Conservation (phyloP, 441 rosid genomes). For the Euphorbia schlechtendalii region DNA sequence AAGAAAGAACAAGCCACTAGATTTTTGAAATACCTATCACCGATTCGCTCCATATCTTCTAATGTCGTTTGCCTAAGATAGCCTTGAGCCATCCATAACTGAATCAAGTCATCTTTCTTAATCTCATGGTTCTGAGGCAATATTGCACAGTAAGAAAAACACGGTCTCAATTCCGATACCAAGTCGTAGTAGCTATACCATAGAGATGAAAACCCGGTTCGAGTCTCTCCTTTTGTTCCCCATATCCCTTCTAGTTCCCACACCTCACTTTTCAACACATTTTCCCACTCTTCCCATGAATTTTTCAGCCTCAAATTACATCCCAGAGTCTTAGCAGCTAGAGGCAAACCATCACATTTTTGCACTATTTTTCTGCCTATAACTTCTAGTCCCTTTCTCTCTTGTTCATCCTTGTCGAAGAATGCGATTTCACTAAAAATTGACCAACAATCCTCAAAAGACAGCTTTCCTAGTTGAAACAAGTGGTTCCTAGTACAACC, state of each 20-base stretch:
- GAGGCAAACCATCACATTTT: slow-evolving; percentile 13
- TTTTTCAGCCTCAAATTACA: background rate
- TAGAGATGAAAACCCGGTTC: background rate
- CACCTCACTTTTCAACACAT: background rate
- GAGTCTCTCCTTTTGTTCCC: background rate
- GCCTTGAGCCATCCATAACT: slow-evolving; percentile 19
- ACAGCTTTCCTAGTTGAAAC: background rate
- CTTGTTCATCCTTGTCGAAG: background rate
- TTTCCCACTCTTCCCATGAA: background rate
- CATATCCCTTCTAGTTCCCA: slow-evolving; percentile 7
- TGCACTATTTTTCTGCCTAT: slow-evolving; percentile 8
- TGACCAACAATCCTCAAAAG: background rate
- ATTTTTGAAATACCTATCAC: background rate
- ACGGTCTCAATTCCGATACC: background rate
- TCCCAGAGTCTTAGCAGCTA: slow-evolving; percentile 14
- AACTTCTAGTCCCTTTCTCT: background rate
- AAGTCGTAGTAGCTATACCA: slow-evolving; percentile 9
- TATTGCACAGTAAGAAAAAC: slow-evolving; percentile 13
- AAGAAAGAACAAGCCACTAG: slow-evolving; percentile 4
- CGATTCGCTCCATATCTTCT: slow-evolving; percentile 1
- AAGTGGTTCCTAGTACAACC: background rate
- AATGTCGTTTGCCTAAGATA: background rate
- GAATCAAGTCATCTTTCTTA: background rate
- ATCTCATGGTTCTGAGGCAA: slow-evolving; percentile 7
- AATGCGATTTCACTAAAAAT: slow-evolving; percentile 5